Percentiles rank a stretch among this genome's conserved stretches.
Evolutionary conservation across 176 grass and related monocot species (phyloP).

Genomic region (Chloris gayana): DNA sequence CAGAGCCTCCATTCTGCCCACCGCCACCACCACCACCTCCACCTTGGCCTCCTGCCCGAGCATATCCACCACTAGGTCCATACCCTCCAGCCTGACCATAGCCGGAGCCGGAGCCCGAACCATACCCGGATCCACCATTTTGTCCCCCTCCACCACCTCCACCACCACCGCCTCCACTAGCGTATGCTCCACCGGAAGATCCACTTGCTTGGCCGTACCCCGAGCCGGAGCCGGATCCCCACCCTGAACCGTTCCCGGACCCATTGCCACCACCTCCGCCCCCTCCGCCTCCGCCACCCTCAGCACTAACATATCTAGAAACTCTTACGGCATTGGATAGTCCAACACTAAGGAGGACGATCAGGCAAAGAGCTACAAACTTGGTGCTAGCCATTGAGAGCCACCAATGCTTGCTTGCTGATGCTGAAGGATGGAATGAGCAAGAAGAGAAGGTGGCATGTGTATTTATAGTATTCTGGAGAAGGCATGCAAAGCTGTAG

Average conservation of each 20-base stretch:
- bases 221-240: background rate
- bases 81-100: background rate
- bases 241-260: background rate
- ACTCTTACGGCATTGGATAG: slow-evolving; percentile 11
- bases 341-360: background rate
- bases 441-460: background rate
- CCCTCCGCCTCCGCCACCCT: background rate
- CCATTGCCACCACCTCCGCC: background rate
- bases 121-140: background rate
- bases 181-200: background rate
- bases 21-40: background rate
- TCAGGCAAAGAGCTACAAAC: background rate
- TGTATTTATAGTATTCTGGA: slow-evolving; percentile 18
- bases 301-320: background rate
- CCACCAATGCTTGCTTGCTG: background rate
- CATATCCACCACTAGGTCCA: background rate
- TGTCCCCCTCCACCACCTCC: background rate
- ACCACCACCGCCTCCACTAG: background rate
- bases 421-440: slow-evolving; percentile 12
- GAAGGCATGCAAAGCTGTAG: too few species aligned
- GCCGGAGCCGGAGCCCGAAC: background rate
- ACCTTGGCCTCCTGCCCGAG: background rate
- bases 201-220: background rate
- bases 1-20: background rate
- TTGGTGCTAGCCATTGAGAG: slow-evolving; percentile 9